These are phyloP conservation scores for Aspergillus texensis DNA, from an alignment of 2,329 filamentous ascomycete species.

Conservation along the genomic window DNA sequence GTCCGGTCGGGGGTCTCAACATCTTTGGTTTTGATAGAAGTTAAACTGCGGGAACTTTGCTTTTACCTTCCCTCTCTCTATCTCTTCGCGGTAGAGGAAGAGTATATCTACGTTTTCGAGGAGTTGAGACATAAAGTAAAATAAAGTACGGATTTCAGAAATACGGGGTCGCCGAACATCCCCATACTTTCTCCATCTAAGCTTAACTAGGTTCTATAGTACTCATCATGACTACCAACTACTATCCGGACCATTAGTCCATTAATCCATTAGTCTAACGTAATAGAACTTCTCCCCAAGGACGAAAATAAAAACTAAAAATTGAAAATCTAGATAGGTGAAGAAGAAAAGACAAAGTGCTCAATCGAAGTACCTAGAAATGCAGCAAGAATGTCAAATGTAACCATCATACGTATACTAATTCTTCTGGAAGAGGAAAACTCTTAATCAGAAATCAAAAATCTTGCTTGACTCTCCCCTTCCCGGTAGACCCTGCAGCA, in stretches of 20 bases:
- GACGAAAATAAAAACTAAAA: neutral
- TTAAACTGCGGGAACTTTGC: neutral
- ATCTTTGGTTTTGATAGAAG: neutral
- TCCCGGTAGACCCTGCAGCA: constrained; percentile 19
- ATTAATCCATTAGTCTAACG: neutral
- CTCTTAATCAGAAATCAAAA: neutral
- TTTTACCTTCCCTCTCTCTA: neutral
- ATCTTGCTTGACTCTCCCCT: neutral
- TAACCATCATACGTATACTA: neutral
- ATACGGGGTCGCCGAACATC: neutral
- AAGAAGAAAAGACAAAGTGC: neutral
- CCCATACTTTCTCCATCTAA: neutral
- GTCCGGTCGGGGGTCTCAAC: neutral
- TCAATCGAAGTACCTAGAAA: neutral
- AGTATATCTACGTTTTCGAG: neutral
- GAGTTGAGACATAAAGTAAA: neutral
- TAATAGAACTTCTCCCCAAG: neutral
- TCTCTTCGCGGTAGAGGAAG: neutral
- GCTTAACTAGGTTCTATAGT: neutral
- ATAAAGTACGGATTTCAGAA: neutral
- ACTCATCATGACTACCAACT: neutral
- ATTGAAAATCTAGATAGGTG: neutral
- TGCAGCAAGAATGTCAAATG: neutral
- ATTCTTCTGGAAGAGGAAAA: constrained; percentile 4
- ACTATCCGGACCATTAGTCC: neutral